Base-by-base conservation (phyloP, 768 basidiomycete species). In the Rhodotorula diobovata region DNA sequence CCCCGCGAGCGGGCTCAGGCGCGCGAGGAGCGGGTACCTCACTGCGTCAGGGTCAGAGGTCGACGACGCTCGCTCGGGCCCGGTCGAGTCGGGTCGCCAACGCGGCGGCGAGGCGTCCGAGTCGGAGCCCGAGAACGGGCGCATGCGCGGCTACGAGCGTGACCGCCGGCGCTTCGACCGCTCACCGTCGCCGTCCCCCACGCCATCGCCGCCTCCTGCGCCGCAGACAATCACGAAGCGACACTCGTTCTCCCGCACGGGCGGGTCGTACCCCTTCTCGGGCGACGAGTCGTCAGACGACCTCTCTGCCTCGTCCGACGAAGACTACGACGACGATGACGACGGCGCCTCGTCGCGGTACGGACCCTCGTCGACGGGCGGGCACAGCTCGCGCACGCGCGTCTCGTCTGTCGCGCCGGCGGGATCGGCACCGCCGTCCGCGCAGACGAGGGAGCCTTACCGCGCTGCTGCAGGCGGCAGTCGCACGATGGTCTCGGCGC, bases 181-280 rank as follows among this genome's bases (percentile, higher is more conserved):
- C 56, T 57, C 55, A 14, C 34, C 54, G 54, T 35, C 54, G 11
- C 54, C 54, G 32, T 28, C 48, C 25, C 48, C 23, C 16, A 16
- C 53, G 48, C 25, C 48, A 8, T 50, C 48, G 11, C 48, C 48
- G 45, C 18, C 45, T 2, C 25, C 48, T 10, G 16, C 18, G 8
- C 12, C 53, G 18, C 7, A 32, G 32, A 18, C 32, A 9, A 9
- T 21, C 32, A 21, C 32, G 14, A 32, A 34, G 32, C 32, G 53
- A 12, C 35, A 60, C 20, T 59, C 57, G 28, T 59, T 66, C 57
- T 51, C 46, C 16, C 56, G 66, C 11, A 67, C 48, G 15, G n/a
- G 41, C 9, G 48, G 58, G 28, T 66, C 64, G 20, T 59, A 60
- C 51, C 57, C 66, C 5, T 53, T 60, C 50, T 51, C 66, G 16